Conservation (phyloP, 345 rosid species). For the Euphorbia pulcherrima region DNA sequence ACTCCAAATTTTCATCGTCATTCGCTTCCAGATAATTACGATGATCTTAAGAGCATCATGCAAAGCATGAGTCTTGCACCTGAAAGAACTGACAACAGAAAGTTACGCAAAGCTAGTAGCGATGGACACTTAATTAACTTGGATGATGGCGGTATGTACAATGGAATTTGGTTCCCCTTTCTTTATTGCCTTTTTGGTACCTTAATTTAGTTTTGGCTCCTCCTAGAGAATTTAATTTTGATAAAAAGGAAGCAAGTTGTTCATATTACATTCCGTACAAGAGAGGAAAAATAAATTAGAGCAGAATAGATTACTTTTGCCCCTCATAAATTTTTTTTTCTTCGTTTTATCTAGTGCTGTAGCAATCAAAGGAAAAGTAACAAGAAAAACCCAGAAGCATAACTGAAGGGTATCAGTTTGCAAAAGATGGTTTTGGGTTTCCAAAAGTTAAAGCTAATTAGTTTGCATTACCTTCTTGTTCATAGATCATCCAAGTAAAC, state of each 20-base stretch:
- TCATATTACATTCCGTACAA: neutral
- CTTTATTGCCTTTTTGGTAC: neutral
- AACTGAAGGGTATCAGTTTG: neutral
- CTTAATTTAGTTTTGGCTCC: neutral
- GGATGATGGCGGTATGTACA: constrained; percentile 50
- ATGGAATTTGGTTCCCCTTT: neutral
- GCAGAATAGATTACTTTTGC: neutral
- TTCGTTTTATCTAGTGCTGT: neutral
- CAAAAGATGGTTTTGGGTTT: neutral
- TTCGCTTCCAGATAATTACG: constrained; percentile 72
- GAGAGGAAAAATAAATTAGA: neutral
- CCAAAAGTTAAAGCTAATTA: neutral
- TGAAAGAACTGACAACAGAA: constrained; percentile 54
- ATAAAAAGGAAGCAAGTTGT: neutral
- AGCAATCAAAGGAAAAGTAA: neutral
- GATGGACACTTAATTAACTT: constrained; percentile 49
- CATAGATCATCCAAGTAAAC: neutral
- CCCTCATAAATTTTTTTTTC: neutral
- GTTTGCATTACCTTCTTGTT: neutral
- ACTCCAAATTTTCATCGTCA: constrained; percentile 59
- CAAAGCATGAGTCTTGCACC: constrained; percentile 39
- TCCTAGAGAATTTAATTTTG: neutral
- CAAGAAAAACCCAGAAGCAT: neutral
- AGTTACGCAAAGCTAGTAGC: constrained; percentile 39
- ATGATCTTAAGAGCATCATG: constrained; percentile 48